phyloP scores from a whole-genome alignment of 345 rosid species.

The Clausena lansium region DNA sequence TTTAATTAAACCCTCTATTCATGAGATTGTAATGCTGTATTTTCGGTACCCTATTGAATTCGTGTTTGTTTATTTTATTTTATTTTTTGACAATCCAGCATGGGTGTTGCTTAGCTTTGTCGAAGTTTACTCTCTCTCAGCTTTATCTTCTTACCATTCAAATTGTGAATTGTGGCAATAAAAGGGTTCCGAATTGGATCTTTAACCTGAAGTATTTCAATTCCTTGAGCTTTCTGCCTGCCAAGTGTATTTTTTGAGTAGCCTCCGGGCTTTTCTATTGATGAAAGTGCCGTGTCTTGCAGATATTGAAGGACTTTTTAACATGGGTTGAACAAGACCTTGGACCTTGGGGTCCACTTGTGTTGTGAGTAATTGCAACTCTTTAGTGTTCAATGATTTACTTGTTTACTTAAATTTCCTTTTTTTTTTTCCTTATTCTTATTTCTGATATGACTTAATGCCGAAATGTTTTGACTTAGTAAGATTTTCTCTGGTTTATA shows the following conservation, averaged over 20 bases:
- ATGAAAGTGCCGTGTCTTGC: conserved; percentile 30
- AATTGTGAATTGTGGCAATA: not conserved
- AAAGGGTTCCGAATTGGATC: not conserved
- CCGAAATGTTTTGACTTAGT: not conserved
- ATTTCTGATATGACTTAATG: not conserved
- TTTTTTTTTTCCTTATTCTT: not conserved
- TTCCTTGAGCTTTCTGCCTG: not conserved
- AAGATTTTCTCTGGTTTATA: conserved; percentile 16
- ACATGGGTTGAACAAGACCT: conserved; percentile 93
- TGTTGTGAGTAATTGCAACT: conserved; percentile 56
- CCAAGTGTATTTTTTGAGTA: not conserved
- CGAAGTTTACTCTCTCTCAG: not conserved
- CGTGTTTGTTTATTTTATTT: not conserved
- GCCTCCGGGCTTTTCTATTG: not conserved
- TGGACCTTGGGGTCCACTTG: conserved; percentile 98
- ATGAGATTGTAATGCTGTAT: not conserved
- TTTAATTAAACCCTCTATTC: not conserved
- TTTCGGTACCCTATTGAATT: not conserved
- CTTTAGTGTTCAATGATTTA: not conserved
- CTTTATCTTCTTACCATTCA: not conserved
- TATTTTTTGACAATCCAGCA: not conserved
- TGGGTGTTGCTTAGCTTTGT: not conserved
- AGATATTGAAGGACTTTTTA: conserved; percentile 90
- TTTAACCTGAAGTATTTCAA: not conserved
- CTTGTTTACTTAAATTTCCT: not conserved